Evolutionary conservation across 306 rosid genomes (phyloP).

Genomic region (Sicyos baderoa): DNA sequence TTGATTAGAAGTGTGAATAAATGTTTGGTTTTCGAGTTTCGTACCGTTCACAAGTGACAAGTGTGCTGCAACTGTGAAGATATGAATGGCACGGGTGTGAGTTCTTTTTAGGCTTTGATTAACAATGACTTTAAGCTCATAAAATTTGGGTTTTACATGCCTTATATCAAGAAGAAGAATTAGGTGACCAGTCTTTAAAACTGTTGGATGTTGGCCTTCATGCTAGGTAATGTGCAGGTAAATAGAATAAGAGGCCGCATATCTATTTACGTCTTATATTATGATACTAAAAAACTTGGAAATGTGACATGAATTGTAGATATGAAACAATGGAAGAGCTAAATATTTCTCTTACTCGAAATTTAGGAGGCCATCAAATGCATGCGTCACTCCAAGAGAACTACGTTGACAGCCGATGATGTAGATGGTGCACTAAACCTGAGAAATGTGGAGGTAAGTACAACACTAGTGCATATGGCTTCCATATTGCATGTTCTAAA

Average conservation of each 20-base stretch:
- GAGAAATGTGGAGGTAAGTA: constrained; percentile 72
- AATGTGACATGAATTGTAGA: not conserved
- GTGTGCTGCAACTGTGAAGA: constrained; percentile 3
- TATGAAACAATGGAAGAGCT: not conserved
- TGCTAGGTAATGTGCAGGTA: not conserved
- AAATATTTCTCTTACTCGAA: constrained; percentile 16
- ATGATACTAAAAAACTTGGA: not conserved
- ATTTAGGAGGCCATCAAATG: constrained; percentile 87
- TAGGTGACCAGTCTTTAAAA: not conserved
- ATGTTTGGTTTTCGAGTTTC: not conserved
- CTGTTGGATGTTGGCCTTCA: constrained; percentile 1
- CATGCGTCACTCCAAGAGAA: constrained; percentile 85
- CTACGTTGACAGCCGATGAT: constrained; percentile 63
- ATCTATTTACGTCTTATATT: not conserved
- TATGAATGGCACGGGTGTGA: not conserved
- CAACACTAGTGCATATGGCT: not conserved
- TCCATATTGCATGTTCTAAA: too few species aligned
- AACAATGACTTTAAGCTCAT: not conserved
- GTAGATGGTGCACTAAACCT: constrained; percentile 78
- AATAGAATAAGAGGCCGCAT: not conserved
- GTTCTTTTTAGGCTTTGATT: not conserved
- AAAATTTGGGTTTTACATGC: not conserved
- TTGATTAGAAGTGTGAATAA: not conserved
- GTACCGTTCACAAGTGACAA: not conserved
- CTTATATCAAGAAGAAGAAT: not conserved